phyloP scores from a whole-genome alignment of 139 green algal genomes.

The Nannochloris sp. region DNA sequence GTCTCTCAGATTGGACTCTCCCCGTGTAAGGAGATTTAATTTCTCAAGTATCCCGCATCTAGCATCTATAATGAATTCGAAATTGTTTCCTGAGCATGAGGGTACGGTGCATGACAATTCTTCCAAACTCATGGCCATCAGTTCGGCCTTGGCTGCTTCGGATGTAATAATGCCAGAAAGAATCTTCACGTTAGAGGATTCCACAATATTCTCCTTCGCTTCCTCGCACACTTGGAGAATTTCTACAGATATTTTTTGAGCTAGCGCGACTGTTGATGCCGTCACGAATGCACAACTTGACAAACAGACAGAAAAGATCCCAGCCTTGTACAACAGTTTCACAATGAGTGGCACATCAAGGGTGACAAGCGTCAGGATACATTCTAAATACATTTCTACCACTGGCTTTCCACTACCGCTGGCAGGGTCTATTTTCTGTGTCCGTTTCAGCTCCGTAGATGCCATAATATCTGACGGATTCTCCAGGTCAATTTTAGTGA shows the following conservation, averaged over 20 bases:
- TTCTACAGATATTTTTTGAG: not conserved
- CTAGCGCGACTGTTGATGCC: not conserved
- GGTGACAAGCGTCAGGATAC: too few species aligned
- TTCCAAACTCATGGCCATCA: not conserved
- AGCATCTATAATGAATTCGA: not conserved
- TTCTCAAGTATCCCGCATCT: not conserved
- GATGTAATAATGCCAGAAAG: not conserved
- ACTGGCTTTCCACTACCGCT: too few species aligned
- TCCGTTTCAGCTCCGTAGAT: not conserved
- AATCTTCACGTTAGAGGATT: not conserved
- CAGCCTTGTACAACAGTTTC: not conserved
- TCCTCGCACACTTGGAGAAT: not conserved
- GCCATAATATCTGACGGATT: not conserved
- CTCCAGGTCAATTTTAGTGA: not conserved
- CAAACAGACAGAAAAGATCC: not conserved
- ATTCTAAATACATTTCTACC: too few species aligned
- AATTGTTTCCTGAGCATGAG: not conserved
- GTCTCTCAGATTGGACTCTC: too few species aligned
- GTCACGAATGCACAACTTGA: not conserved
- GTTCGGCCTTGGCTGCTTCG: not conserved
- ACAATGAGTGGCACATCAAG: not conserved
- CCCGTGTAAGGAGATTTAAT: too few species aligned
- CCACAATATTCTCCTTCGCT: not conserved
- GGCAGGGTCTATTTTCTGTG: too few species aligned
- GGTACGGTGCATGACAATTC: not conserved